Base-by-base conservation (phyloP, 192 early-diverging fungal species). In the Linnemannia exigua region DNA sequence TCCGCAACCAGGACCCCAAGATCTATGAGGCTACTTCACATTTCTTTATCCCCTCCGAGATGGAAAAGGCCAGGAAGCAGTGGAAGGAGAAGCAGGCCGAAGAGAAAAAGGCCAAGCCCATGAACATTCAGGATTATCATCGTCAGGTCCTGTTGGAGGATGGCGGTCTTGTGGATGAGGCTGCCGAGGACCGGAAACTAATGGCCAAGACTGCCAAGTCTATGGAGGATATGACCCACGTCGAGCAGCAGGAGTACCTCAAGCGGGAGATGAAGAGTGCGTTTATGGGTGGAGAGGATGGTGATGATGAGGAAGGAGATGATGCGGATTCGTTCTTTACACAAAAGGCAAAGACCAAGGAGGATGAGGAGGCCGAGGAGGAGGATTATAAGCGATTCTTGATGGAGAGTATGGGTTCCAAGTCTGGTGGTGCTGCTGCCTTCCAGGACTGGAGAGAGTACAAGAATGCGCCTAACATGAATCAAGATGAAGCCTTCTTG, bases 311-410 rank as follows among this genome's bases (percentile, higher is more conserved):
- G n/a, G 81, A 77, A 0, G 94, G 91, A 0, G 95, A 93, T 17
- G 95, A 92, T 20, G 92, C 90, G 2, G 92, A 92, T 74, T 91
- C 89, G 14, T 93, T 99, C 48, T 90, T 98, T 66, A 89, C 94
- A 4, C 90, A 95, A 68, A 91, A 95, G 69, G 88, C 88, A 31
- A 96, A 96, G 87, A 91, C 95, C 5, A 81, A 92, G n/a, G 93
- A 93, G 46, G 97, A 98, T 79, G 46, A 93, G 70, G 94, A 91
- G 5, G 88, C 90, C 4, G 98, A 99, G 73, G 97, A 99, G 44
- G 93, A 93, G 31, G 97, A 97, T 58, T 99, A 99, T 84, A 92
- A 93, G 81, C 89, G 90, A 52, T 99, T 99, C 79, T 89, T 99
- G 81, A 87, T 99, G 25, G 92, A 96, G 63, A 95, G 91, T 82